Evolutionary conservation across 2,329 filamentous ascomycete species (phyloP).

Genomic region (Phyllosticta citribraziliensis): DNA sequence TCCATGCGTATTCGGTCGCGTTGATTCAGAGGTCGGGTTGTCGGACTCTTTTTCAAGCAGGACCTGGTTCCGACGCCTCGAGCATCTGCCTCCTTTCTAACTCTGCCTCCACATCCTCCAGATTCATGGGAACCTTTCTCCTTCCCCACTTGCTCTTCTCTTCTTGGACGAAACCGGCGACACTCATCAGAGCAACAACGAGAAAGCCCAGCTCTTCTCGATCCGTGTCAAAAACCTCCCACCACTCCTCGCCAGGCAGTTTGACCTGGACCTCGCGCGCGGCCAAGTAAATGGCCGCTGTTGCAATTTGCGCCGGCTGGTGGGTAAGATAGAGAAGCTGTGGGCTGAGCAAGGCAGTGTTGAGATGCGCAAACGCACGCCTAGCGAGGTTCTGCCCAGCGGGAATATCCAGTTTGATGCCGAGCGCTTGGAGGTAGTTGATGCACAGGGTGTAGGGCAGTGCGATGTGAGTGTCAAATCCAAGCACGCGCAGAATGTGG

Average conservation of each 20-base stretch:
- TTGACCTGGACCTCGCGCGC: conserved; percentile 66
- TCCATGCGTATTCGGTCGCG: neutral
- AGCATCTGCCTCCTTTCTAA: conserved; percentile 41
- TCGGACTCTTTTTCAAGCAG: neutral
- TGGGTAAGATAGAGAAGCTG: conserved; percentile 88
- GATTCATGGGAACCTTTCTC: conserved; percentile 48
- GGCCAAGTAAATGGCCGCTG: conserved; percentile 83
- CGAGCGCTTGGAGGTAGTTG: conserved; percentile 86
- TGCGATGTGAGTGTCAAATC: conserved; percentile 76
- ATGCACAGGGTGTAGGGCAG: conserved; percentile 79
- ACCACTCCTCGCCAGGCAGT: conserved; percentile 81
- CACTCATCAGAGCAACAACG: conserved; percentile 73
- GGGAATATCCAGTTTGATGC: conserved; percentile 43
- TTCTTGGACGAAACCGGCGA: conserved; percentile 57
- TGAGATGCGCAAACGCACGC: conserved; percentile 68
- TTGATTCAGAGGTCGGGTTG: neutral
- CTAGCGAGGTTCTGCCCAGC: conserved; percentile 47
- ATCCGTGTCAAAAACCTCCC: conserved; percentile 96
- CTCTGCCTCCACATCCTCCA: conserved; percentile 50
- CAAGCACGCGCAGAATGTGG: conserved; percentile 62
- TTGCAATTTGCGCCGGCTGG: conserved; percentile 76
- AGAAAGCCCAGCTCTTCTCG: conserved; percentile 89
- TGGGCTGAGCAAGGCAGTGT: conserved; percentile 73
- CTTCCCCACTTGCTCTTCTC: conserved; percentile 47
- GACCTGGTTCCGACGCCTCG: neutral